Evolutionary conservation across 371 early-diverging fungal genomes (phyloP), one percentile per base, ranked within the genome.

Genomic region (Mucor racemosus): DNA sequence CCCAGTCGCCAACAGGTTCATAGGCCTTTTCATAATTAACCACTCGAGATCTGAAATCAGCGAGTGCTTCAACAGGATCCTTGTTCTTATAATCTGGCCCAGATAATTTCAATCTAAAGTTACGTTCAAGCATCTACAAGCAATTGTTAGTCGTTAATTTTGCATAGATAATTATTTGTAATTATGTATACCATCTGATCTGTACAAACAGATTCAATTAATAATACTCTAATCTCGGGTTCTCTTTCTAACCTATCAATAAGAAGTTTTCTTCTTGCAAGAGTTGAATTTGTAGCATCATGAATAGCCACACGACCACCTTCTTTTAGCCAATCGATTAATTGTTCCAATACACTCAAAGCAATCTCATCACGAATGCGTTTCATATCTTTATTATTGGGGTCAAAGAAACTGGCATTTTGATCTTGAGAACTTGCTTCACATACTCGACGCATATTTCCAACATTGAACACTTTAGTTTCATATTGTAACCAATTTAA

Each of bases 201-300:
- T 4, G 90, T 90, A 74, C 95, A 95, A 59, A 94, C 89, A 50
- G 90, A 90, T 73, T 95, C 94, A 40, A 89, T 71, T 57, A 88
- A 72, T n/a, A 89, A 62, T 1, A 90, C 76, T 62, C 82, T 80
- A 64, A 85, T 76, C 40, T 85, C 76, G n/a, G 84, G 81, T 71
- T 86, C 85, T 42, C 74, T 73, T 72, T 86, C 73, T 33, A 91
- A 73, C 19, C 92, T 77, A 9, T 91, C 86, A 64, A 92, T 64
- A 7, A 95, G 69, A 40, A 85, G 62, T 50, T 84, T 77, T 70
- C 89, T 82, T 71, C 95, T 80, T 57, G 84, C 87, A 36, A 85
- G 64, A 0, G 94, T 94, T 13, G 95, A 91, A 71, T 95, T 95
- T 7, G 96, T 95, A 0, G 96, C 96, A 75, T 95, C 96, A 72